Conservation (phyloP, 2,329 filamentous ascomycete genomes). For the Aspergillus pseudoviridinutans region DNA sequence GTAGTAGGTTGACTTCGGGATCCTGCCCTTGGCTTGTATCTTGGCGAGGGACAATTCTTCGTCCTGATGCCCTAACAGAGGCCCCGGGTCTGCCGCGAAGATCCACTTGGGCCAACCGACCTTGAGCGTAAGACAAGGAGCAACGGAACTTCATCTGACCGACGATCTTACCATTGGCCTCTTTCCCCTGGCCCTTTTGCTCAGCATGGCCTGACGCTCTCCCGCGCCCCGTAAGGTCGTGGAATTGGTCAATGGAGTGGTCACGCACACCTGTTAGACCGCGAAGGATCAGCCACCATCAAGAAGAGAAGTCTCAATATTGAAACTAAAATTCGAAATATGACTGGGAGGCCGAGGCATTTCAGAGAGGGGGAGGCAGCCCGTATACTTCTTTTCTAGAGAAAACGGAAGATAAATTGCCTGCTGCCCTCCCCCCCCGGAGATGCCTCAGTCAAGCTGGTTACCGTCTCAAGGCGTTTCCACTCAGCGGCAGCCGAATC, state of each 20-base stretch:
- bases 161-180: background rate
- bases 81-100: background rate
- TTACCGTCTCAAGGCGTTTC: background rate
- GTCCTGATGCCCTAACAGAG: background rate
- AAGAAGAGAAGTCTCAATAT: background rate
- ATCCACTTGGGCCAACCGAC: background rate
- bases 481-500: background rate
- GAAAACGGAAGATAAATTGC: background rate
- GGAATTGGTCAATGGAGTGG: background rate
- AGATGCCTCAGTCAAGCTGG: background rate
- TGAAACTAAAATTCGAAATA: background rate
- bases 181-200: background rate
- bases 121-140: background rate
- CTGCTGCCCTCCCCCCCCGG: background rate
- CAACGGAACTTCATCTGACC: background rate
- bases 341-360: background rate
- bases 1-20: background rate
- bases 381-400: background rate
- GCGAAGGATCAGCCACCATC: background rate
- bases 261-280: background rate
- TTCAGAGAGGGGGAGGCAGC: background rate
- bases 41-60: background rate
- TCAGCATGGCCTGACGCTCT: background rate
- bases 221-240: background rate
- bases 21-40: background rate